Conservation (phyloP, 1,139 yeast species). For the Schizosaccharomyces versatilis region DNA sequence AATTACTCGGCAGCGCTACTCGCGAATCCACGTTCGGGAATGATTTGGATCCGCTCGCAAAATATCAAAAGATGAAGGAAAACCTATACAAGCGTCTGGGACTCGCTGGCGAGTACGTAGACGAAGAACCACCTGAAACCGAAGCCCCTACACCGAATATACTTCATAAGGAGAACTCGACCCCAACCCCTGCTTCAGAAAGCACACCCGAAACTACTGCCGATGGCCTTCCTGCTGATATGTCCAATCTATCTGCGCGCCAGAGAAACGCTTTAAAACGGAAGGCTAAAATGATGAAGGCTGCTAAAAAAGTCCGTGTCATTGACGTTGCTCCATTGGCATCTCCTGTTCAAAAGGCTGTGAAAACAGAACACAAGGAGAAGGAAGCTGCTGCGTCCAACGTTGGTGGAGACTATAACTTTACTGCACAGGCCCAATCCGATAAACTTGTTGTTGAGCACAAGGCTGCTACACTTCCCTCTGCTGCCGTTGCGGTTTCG, state of each 20-base stretch:
- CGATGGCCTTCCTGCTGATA: slow-evolving; percentile 11
- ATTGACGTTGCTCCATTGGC: slow-evolving; percentile 66
- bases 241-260: slow-evolving; percentile 29
- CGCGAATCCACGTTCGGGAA: slow-evolving; percentile 24
- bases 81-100: slow-evolving; percentile 24
- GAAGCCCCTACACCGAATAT: slow-evolving; percentile 2
- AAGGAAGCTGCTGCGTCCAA: not conserved
- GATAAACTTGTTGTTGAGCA: slow-evolving; percentile 70
- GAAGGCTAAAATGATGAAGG: slow-evolving; percentile 62
- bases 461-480: slow-evolving; percentile 43
- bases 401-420: slow-evolving; percentile 22
- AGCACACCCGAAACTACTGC: slow-evolving; percentile 5
- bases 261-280: slow-evolving; percentile 85
- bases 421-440: slow-evolving; percentile 62
- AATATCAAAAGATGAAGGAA: slow-evolving; percentile 23
- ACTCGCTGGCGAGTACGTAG: slow-evolving; percentile 24
- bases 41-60: slow-evolving; percentile 22
- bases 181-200: slow-evolving; percentile 11
- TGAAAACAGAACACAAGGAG: not conserved
- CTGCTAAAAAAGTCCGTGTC: slow-evolving; percentile 31
- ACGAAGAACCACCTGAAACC: slow-evolving; percentile 16
- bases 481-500: slow-evolving; percentile 32
- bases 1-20: slow-evolving; percentile 50
- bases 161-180: slow-evolving; percentile 9
- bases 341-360: slow-evolving; percentile 17